These are phyloP conservation scores for Jackrogersella multiformis DNA, from an alignment of 495 filamentous ascomycete genomes.

Conservation along the genomic window DNA sequence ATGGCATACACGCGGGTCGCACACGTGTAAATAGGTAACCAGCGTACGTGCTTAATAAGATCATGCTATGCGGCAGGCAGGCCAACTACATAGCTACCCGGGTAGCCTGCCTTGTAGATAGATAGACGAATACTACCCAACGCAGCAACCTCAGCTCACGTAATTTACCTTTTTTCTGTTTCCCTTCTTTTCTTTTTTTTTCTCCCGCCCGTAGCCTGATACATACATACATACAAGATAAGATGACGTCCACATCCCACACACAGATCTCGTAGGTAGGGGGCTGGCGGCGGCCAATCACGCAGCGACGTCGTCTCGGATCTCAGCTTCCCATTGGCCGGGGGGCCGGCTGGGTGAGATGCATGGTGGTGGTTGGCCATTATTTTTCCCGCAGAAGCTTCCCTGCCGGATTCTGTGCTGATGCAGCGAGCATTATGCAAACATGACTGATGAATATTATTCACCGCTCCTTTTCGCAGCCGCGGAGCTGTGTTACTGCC, in stretches of 20 bases:
- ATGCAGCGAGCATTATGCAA: slow-evolving; percentile 2
- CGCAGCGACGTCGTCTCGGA: background rate
- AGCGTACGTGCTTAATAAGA: too few species aligned
- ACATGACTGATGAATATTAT: slow-evolving; percentile 14
- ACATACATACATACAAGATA: background rate
- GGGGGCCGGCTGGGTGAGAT: slow-evolving; percentile 10
- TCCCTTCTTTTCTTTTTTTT: too few species aligned
- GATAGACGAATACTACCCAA: too few species aligned
- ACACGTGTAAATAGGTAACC: background rate
- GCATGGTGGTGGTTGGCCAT: background rate
- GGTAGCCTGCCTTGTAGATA: too few species aligned
- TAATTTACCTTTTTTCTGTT: background rate
- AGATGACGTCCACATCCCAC: background rate
- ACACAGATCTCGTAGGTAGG: slow-evolving; percentile 9
- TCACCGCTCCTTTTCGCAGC: slow-evolving; percentile 23
- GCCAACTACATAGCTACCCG: too few species aligned
- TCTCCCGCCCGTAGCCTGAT: too few species aligned
- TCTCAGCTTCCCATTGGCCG: slow-evolving; percentile 22
- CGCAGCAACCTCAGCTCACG: slow-evolving; percentile 8
- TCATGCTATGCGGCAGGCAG: too few species aligned
- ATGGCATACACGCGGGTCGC: background rate
- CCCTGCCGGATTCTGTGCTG: background rate
- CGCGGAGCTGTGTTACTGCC: background rate
- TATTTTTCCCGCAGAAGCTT: background rate
- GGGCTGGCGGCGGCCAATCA: slow-evolving; percentile 20